These are phyloP conservation scores for Pseudonitzschia delicatissima DNA, from an alignment of 108 stramenopile genomes.

Conservation along the genomic window DNA sequence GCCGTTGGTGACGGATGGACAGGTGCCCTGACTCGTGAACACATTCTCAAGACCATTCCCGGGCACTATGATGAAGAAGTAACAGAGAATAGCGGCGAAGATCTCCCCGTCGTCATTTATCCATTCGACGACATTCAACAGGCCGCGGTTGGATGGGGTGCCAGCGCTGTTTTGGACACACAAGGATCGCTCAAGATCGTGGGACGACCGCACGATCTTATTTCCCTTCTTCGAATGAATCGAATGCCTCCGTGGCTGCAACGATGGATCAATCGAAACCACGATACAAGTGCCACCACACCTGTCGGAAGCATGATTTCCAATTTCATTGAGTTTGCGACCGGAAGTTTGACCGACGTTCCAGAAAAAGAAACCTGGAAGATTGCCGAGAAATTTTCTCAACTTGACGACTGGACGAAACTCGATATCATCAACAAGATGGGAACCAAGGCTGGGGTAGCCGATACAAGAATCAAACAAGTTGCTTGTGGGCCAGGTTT, in stretches of 20 bases:
- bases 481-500: constrained; percentile 55
- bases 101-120: constrained; percentile 26
- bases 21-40: constrained; percentile 51
- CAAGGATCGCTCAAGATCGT: constrained; percentile 43
- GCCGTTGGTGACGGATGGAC: constrained; percentile 79
- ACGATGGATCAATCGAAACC: constrained; percentile 15
- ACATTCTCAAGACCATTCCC: constrained; percentile 17
- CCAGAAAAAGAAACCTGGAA: constrained; percentile 25
- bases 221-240: constrained; percentile 59
- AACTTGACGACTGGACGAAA: constrained; percentile 30
- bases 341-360: constrained; percentile 9
- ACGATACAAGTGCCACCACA: constrained; percentile 19
- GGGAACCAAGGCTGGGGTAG: neutral
- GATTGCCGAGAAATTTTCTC: constrained; percentile 25
- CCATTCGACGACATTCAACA: constrained; percentile 36
- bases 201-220: constrained; percentile 85
- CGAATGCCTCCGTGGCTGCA: constrained; percentile 57
- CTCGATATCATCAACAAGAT: constrained; percentile 17
- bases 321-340: constrained; percentile 29
- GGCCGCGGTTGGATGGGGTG: constrained; percentile 74
- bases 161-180: constrained; percentile 51
- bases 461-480: constrained; percentile 18
- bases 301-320: constrained; percentile 27
- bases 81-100: neutral
- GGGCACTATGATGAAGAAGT: constrained; percentile 58